Percentiles rank a stretch among this genome's conserved stretches.
phyloP scores from a whole-genome alignment of 192 early-diverging fungal genomes.

The Spizellomyces sp. region DNA sequence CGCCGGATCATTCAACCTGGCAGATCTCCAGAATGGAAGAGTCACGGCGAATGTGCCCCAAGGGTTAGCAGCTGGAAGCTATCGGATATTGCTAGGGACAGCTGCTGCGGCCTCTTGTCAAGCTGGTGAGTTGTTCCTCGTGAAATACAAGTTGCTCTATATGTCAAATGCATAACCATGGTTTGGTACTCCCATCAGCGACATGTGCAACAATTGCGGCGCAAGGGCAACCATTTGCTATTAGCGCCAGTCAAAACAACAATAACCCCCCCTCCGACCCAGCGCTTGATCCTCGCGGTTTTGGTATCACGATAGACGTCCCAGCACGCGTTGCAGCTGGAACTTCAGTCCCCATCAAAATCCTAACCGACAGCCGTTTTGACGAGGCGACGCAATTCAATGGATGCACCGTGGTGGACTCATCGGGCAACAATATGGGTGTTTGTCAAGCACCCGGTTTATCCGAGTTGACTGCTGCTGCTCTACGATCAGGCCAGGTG shows the following conservation, averaged over 20 bases:
- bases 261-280: conserved; percentile 3
- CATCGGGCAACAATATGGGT: not conserved
- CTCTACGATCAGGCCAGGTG: conserved; percentile 5
- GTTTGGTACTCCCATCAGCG: not conserved
- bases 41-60: conserved; percentile 15
- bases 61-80: conserved; percentile 1
- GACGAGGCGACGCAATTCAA: conserved; percentile 21
- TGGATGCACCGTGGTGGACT: conserved; percentile 2
- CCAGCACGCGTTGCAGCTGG: conserved; percentile 10
- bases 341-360: not conserved
- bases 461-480: not conserved
- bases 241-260: not conserved
- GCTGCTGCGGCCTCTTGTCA: not conserved
- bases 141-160: not conserved
- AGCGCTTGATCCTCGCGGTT: conserved; percentile 18
- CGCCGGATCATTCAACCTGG: conserved; percentile 3
- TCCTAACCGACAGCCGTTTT: conserved; percentile 17
- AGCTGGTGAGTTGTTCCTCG: not conserved
- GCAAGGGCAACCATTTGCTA: conserved; percentile 1
- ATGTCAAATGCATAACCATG: not conserved
- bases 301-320: conserved; percentile 13
- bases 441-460: conserved; percentile 1
- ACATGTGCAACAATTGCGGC: conserved; percentile 2
- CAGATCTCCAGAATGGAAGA: conserved; percentile 13
- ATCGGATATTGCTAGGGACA: conserved; percentile 13